Percentiles rank a stretch among this genome's conserved stretches.
phyloP scores from a whole-genome alignment of 176 grass and related monocot genomes.

The Cenchrus americanus region DNA sequence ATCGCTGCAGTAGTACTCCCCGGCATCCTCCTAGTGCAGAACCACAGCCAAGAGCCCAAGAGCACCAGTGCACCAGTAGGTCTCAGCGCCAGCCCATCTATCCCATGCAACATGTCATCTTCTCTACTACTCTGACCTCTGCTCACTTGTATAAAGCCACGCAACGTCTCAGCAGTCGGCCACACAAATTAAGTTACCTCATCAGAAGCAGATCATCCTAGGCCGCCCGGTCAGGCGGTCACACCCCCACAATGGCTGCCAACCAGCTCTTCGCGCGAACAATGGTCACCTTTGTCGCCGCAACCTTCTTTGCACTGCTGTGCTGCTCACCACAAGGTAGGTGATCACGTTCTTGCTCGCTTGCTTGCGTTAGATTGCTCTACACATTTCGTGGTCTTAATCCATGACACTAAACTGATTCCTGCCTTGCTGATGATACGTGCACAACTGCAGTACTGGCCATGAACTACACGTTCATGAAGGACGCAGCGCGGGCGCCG shows the following conservation, averaged over 20 bases:
- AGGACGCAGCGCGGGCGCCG: conserved; percentile 57
- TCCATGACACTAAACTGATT: neutral
- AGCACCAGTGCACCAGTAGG: no score
- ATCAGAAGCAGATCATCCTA: no score
- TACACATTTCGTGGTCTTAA: neutral
- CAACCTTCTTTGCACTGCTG: conserved; percentile 1
- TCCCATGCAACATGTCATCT: neutral
- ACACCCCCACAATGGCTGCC: conserved; percentile 23
- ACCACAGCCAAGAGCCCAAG: neutral
- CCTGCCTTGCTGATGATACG: neutral
- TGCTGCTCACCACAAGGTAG: conserved; percentile 42
- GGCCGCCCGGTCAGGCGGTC: neutral
- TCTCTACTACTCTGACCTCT: neutral
- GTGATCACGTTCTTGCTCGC: neutral
- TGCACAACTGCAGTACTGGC: neutral
- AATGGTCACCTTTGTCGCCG: neutral
- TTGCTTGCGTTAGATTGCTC: neutral
- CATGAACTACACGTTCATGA: conserved; percentile 64
- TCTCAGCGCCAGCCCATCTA: no score
- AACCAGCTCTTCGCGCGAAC: neutral
- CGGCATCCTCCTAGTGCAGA: no score
- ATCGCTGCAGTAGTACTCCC: neutral
- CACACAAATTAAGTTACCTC: neutral
- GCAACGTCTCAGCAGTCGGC: neutral
- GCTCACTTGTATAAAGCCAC: conserved; percentile 26